Base-by-base conservation (phyloP, 306 rosid species). In the Corylus americana region DNA sequence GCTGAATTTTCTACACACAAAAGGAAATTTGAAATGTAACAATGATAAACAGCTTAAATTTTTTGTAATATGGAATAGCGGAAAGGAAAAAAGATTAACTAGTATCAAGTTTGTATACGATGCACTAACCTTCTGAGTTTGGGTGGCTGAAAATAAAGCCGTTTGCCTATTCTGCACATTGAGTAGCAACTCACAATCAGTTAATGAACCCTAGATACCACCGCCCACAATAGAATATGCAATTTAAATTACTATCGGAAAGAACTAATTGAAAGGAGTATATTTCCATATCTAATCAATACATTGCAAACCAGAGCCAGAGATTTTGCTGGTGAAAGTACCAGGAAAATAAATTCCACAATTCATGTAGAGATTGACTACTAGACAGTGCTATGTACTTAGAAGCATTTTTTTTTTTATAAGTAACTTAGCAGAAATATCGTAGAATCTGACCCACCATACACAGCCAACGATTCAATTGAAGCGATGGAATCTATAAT, bases 71-170 rank as follows among this genome's bases (percentile, higher is more conserved):
- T 14, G 20, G 39, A 50, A 62, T 68, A 42, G 2, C n/a, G 11
- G 20, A 13, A 45, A 45, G 53, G 50, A 47, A 20, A 50, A 47
- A 11, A 73, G 47, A 61, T 27, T 47, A 72, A 63, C 51, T 42
- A 20, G 55, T 18, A 48, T 35, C 35, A 55, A 75, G 37, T 37
- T 29, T 37, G 29, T 48, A 80, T 7, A 18, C 37, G 50, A 63
- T 55, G 76, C 61, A 80, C 91, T 80, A 70, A 92, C 99, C 98
- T 93, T 92, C 85, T 93, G 88, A 16, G 98, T 95, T 82, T 95
- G 99, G 45, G 98, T 95, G n/a, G 99, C 98, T 37, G 99, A 95
- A 82, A 95, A 95, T 77, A 95, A 88, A 84, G 98, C 93, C 42
- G 98, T 93, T 87, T 93, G 98, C 86, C 98, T 88, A 84, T 79